Percentiles rank a stretch among this genome's conserved stretches.
phyloP scores from a whole-genome alignment of 2,329 filamentous ascomycete species.

The Cercospora sojina region DNA sequence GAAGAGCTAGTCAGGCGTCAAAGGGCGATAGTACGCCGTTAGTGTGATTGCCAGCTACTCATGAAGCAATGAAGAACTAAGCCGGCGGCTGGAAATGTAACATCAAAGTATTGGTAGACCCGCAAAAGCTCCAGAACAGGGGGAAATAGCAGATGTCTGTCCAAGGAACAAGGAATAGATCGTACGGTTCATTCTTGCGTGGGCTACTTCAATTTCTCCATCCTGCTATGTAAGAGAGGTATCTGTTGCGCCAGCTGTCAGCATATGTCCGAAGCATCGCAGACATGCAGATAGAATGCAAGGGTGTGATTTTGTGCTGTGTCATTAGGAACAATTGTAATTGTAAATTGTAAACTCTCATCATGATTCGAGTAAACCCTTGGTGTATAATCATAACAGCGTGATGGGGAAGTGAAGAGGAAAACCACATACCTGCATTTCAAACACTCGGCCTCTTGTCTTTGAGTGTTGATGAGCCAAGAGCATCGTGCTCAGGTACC shows the following conservation, averaged over 20 bases:
- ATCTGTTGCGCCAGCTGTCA: neutral
- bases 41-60: neutral
- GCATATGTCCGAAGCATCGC: neutral
- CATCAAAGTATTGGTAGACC: neutral
- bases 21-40: no score
- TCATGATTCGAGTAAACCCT: constrained; percentile 25
- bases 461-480: constrained; percentile 12
- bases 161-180: neutral
- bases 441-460: constrained; percentile 14
- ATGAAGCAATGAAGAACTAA: neutral
- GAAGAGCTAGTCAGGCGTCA: no score
- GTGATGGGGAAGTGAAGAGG: neutral
- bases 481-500: constrained; percentile 14
- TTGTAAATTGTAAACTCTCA: constrained; percentile 29
- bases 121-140: neutral
- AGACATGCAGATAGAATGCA: neutral
- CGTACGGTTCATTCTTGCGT: neutral
- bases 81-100: neutral
- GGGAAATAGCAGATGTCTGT: neutral
- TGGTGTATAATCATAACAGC: constrained; percentile 29
- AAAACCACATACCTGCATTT: constrained; percentile 21
- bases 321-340: constrained; percentile 35
- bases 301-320: neutral
- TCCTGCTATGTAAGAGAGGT: neutral
- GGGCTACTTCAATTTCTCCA: neutral